Evolutionary conservation across 2,329 filamentous ascomycete species (phyloP).

Genomic region (Plectosphaerella sp.): DNA sequence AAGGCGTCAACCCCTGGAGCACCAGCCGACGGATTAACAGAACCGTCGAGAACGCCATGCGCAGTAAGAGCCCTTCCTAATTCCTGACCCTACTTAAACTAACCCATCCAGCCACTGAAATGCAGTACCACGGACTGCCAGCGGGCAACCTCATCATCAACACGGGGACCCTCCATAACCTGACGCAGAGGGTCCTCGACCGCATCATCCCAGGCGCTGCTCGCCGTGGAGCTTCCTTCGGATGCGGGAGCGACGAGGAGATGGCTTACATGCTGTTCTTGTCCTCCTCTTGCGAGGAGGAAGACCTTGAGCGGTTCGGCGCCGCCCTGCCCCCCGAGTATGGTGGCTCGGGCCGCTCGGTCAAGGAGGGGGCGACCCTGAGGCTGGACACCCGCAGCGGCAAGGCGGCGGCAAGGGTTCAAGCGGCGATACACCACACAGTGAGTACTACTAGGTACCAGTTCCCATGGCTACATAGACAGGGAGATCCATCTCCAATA

Average conservation of each 20-base stretch:
- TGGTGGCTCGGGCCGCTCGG: neutral
- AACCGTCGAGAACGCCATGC: neutral
- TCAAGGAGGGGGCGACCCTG: too few relatives aligned
- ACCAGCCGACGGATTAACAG: slow-evolving; percentile 69
- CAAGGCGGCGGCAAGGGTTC: too few relatives aligned
- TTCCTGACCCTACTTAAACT: neutral
- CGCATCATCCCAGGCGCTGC: neutral
- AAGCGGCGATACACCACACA: too few relatives aligned
- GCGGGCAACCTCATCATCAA: neutral
- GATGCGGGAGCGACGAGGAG: neutral
- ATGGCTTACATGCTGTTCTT: neutral
- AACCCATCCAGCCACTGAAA: neutral
- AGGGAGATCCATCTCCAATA: too few relatives aligned
- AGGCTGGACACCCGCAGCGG: too few relatives aligned
- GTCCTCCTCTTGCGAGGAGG: neutral
- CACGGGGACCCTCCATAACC: neutral
- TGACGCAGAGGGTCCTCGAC: neutral
- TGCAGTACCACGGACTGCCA: neutral
- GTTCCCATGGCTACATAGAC: too few relatives aligned
- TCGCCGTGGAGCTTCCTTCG: neutral
- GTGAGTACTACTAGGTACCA: too few relatives aligned
- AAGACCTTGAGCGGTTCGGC: neutral
- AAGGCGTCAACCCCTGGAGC: slow-evolving; percentile 79
- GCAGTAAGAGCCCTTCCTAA: neutral
- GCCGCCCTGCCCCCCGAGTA: neutral